Evolutionary conservation across 2,329 filamentous ascomycete species (phyloP).

Genomic region (Zalaria sp.): DNA sequence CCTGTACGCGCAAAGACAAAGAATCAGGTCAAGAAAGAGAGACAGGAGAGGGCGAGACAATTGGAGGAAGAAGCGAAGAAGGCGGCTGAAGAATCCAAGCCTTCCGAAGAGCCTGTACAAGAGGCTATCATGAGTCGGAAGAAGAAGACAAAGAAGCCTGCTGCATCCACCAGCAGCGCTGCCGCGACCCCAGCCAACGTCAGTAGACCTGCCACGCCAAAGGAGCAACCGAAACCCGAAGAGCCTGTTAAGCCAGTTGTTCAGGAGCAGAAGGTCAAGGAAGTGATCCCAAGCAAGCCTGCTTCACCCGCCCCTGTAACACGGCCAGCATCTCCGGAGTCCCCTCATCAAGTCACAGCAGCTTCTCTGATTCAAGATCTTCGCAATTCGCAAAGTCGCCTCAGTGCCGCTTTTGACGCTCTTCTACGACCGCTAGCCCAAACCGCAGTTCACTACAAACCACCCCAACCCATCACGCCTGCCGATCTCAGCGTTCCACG

Average conservation of each 20-base stretch:
- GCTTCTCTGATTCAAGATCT: conserved; percentile 18
- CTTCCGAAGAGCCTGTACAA: conserved; percentile 37
- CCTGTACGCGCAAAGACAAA: conserved; percentile 59
- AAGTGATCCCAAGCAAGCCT: conserved; percentile 5
- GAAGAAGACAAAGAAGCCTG: conserved; percentile 67
- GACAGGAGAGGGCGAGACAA: conserved; percentile 26
- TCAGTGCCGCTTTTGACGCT: conserved; percentile 16
- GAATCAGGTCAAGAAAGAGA: conserved; percentile 62
- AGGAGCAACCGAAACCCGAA: conserved; percentile 6
- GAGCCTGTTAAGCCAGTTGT: background rate
- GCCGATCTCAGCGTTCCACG: conserved; percentile 4
- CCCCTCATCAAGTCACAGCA: conserved; percentile 11
- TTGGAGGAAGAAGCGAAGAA: conserved; percentile 36
- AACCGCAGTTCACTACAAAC: conserved; percentile 14
- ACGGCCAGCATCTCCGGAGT: conserved; percentile 10
- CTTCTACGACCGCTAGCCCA: conserved; percentile 16
- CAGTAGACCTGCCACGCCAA: background rate
- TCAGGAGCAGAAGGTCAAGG: background rate
- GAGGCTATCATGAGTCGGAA: conserved; percentile 67
- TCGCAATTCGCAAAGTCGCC: conserved; percentile 13
- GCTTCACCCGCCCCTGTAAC: conserved; percentile 8
- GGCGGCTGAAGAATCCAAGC: conserved; percentile 9
- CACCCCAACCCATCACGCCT: conserved; percentile 9
- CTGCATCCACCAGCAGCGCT: conserved; percentile 4
- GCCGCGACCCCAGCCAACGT: background rate